Evolutionary conservation across 345 rosid species (phyloP).

Genomic region (Viola odorata): DNA sequence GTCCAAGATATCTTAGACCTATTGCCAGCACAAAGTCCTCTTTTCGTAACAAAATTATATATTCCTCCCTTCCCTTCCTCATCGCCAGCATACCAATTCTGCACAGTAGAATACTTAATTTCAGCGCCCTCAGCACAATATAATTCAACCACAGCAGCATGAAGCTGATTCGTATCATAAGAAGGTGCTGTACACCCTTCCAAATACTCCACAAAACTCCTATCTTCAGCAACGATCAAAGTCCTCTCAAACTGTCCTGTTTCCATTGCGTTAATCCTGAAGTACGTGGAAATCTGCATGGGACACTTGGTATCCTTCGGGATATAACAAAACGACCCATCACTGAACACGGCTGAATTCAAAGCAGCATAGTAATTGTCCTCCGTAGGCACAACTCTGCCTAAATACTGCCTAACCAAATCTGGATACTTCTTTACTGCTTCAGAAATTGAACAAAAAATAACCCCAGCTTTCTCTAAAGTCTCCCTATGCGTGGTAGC

Average conservation of each 20-base stretch:
- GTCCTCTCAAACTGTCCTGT: conserved; percentile 99
- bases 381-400: conserved; percentile 79
- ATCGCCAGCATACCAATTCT: conserved; percentile 95
- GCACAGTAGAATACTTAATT: conserved; percentile 89
- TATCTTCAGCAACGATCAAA: conserved; percentile 85
- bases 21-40: conserved; percentile 83
- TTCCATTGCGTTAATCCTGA: conserved; percentile 78
- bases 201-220: conserved; percentile 85
- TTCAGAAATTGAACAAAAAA: conserved; percentile 86
- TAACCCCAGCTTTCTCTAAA: conserved; percentile 66
- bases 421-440: conserved; percentile 74
- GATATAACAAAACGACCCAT: conserved; percentile 78
- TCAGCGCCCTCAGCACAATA: conserved; percentile 74
- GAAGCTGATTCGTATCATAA: conserved; percentile 83
- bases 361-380: conserved; percentile 85
- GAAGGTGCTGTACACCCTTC: conserved; percentile 98
- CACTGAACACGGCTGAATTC: conserved; percentile 92
- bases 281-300: conserved; percentile 88
- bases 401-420: conserved; percentile 70
- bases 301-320: conserved; percentile 82
- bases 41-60: conserved; percentile 88
- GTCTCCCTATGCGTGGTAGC: conserved; percentile 85
- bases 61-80: conserved; percentile 86
- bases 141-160: conserved; percentile 93
- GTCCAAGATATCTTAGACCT: conserved; percentile 94